phyloP scores from a whole-genome alignment of 345 rosid genomes.

The Syzygium jambos region DNA sequence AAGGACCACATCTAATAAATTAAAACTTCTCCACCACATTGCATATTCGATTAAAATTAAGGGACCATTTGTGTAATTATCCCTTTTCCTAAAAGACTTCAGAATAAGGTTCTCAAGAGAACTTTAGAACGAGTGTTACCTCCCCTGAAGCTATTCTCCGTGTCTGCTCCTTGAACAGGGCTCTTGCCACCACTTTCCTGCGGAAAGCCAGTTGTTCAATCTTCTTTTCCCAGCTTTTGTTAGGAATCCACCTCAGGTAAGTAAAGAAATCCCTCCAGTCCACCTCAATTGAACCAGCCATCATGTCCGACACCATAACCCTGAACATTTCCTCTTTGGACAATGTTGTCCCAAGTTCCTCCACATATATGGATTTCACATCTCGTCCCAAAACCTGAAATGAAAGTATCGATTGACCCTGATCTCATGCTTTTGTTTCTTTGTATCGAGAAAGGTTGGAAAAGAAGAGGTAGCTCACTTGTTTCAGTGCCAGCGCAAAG shows the following conservation, averaged over 20 bases:
- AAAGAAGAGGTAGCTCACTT: slow-evolving; percentile 28
- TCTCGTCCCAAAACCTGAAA: slow-evolving; percentile 56
- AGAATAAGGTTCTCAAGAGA: background rate
- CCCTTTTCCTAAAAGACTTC: no score
- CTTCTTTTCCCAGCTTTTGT: no score
- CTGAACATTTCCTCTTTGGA: slow-evolving; percentile 36
- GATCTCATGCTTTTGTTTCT: background rate
- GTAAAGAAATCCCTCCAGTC: no score
- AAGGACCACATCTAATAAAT: no score
- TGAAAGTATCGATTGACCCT: background rate
- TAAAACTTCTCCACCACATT: no score
- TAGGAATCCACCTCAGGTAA: no score
- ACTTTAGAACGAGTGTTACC: slow-evolving; percentile 12
- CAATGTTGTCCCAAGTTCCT: slow-evolving; percentile 50
- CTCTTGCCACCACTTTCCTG: slow-evolving; percentile 59
- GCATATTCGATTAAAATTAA: no score
- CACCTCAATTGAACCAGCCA: no score
- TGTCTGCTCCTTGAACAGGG: slow-evolving; percentile 42
- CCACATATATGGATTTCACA: slow-evolving; percentile 43
- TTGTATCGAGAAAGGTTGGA: background rate
- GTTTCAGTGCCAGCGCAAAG: slow-evolving; percentile 52
- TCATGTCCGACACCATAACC: no score
- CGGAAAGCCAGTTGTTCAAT: slow-evolving; percentile 17
- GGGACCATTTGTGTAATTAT: no score
- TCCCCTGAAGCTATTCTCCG: slow-evolving; percentile 39